These are phyloP conservation scores for Scheffersomyces coipomensis DNA, from an alignment of 805 yeast genomes.

Conservation along the genomic window DNA sequence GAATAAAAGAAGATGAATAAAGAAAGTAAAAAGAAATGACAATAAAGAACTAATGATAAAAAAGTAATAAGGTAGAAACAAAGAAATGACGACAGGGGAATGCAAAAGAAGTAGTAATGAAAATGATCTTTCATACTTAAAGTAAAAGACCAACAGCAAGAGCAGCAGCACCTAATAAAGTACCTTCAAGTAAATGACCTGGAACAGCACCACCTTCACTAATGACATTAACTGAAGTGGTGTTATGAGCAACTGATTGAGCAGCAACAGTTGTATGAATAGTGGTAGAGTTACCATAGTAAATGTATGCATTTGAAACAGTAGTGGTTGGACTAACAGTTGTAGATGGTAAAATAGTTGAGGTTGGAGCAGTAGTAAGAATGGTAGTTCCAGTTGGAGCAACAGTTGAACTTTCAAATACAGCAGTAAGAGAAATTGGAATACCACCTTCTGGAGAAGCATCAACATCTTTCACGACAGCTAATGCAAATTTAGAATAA, in stretches of 20 bases:
- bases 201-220: conserved; percentile 38
- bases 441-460: conserved; percentile 3
- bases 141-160: not conserved
- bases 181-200: conserved; percentile 4
- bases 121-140: too few relatives aligned
- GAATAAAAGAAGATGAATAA: not conserved
- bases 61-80: too few relatives aligned
- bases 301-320: not conserved
- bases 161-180: not conserved
- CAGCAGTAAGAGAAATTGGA: conserved; percentile 2
- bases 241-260: conserved; percentile 6
- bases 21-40: not conserved
- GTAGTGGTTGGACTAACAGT: not conserved
- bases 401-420: not conserved
- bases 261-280: conserved; percentile 11
- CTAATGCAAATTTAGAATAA: conserved; percentile 17
- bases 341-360: too few relatives aligned
- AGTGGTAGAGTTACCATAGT: not conserved
- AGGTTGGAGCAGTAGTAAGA: too few relatives aligned
- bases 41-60: not conserved
- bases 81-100: too few relatives aligned
- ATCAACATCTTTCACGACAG: conserved; percentile 9
- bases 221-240: conserved; percentile 25
- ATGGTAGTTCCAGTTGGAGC: not conserved
- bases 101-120: too few relatives aligned